Conservation (phyloP, 1,139 yeast genomes). For the Keqinozyma sinolaborantium region DNA sequence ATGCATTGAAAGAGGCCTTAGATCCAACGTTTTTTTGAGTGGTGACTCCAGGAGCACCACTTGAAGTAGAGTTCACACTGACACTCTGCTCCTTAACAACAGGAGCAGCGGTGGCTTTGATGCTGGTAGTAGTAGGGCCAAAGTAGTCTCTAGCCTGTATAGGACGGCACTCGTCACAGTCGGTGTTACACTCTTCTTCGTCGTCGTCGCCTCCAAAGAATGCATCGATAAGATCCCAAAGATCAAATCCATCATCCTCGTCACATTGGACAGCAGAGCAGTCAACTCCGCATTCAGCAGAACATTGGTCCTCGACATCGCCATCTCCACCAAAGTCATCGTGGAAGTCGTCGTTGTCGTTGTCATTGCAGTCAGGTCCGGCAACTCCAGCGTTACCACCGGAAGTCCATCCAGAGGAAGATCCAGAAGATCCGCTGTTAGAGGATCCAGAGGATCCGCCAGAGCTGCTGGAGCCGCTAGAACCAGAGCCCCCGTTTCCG, state of each 20-base stretch:
- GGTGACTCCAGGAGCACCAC: background rate
- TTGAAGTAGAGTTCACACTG: background rate
- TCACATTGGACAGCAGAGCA: conserved; percentile 12
- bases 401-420: too few relatives aligned
- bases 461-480: background rate
- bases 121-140: conserved; percentile 4
- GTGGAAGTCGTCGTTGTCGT: background rate
- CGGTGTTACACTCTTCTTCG: conserved; percentile 13
- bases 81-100: background rate
- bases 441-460: conserved; percentile 2
- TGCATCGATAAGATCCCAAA: conserved; percentile 12
- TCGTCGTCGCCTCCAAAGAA: conserved; percentile 14
- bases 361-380: background rate
- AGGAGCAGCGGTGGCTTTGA: conserved; percentile 2
- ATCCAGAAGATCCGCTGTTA: conserved; percentile 7
- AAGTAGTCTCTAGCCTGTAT: background rate
- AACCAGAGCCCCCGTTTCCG: background rate
- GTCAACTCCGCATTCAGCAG: conserved; percentile 7
- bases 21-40: background rate
- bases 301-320: conserved; percentile 2
- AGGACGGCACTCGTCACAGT: conserved; percentile 13
- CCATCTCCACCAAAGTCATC: conserved; percentile 3
- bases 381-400: background rate
- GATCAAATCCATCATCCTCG: conserved; percentile 14
- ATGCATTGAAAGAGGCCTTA: background rate